A percentile compares a stretch with the other conserved stretches of the same genome.
Conservation (phyloP, 2,329 filamentous ascomycete genomes). For the Xylariaceae sp. region DNA sequence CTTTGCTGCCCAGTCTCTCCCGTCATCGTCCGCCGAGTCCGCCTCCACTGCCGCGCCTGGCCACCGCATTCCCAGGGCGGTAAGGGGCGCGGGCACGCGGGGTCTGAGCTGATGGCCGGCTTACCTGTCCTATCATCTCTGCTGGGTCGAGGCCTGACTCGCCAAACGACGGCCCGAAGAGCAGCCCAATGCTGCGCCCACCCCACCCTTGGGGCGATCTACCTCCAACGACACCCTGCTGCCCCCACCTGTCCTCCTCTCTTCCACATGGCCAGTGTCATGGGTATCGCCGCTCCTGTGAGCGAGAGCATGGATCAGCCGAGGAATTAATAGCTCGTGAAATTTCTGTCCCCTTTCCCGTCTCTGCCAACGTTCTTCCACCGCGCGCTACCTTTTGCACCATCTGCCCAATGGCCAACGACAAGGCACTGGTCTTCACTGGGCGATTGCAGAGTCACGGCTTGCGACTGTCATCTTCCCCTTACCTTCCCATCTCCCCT, state of each 20-base stretch:
- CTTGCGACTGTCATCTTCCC: conserved; percentile 10
- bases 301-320: conserved; percentile 11
- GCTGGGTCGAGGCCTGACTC: conserved; percentile 22
- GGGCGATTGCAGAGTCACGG: neutral
- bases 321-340: conserved; percentile 20
- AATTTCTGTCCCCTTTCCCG: conserved; percentile 18
- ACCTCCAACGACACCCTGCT: conserved; percentile 18
- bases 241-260: conserved; percentile 18
- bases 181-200: conserved; percentile 22
- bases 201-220: conserved; percentile 21
- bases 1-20: no score
- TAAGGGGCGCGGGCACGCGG: no score
- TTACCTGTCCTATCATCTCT: conserved; percentile 1
- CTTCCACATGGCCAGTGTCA: conserved; percentile 26
- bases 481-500: conserved; percentile 2
- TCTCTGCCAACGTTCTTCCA: neutral
- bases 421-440: neutral
- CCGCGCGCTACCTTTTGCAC: no score
- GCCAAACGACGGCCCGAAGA: conserved; percentile 21
- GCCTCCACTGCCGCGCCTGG: no score
- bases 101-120: neutral
- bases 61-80: no score
- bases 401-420: no score
- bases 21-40: no score
- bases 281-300: conserved; percentile 7